Conservation (phyloP, 495 filamentous ascomycete species). For the Penicillium turbatum region DNA sequence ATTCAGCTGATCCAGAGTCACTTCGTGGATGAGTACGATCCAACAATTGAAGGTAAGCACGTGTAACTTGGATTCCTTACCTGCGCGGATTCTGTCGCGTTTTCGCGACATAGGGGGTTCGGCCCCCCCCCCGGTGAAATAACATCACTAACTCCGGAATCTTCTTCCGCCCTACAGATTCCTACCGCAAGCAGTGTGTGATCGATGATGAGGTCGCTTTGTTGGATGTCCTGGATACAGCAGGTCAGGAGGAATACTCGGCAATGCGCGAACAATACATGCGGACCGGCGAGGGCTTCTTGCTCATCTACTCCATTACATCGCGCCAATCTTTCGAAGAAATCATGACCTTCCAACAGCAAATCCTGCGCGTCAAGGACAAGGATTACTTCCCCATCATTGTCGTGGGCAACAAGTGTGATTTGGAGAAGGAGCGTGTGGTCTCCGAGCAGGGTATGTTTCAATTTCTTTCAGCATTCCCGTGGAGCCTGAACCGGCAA, state of each 20-base stretch:
- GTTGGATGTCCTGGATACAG: slow-evolving; percentile 95
- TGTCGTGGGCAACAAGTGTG: slow-evolving; percentile 99
- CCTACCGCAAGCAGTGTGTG: slow-evolving; percentile 98
- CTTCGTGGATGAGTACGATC: slow-evolving; percentile 99
- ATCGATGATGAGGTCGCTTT: slow-evolving; percentile 97
- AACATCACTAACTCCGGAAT: slow-evolving; percentile 16
- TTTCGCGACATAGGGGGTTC: neutral
- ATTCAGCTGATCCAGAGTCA: slow-evolving; percentile 99
- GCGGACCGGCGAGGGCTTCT: slow-evolving; percentile 97
- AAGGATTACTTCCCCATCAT: slow-evolving; percentile 99
- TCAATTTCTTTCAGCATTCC: neutral
- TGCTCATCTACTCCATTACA: slow-evolving; percentile 96
- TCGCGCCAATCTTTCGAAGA: slow-evolving; percentile 97
- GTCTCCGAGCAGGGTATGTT: slow-evolving; percentile 84
- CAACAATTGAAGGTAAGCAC: slow-evolving; percentile 90
- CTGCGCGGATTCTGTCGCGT: slow-evolving; percentile 7
- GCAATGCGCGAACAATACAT: slow-evolving; percentile 99
- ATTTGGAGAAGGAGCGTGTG: slow-evolving; percentile 86
- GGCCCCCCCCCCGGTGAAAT: neutral
- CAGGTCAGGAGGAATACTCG: slow-evolving; percentile 98
- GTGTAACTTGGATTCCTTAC: neutral
- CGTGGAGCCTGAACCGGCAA: neutral
- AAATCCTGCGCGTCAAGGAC: slow-evolving; percentile 97
- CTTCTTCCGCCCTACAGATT: slow-evolving; percentile 57
- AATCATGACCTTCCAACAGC: slow-evolving; percentile 96